These are phyloP conservation scores for Hondaea fermentalgiana DNA, from an alignment of 108 stramenopile species.

Conservation along the genomic window DNA sequence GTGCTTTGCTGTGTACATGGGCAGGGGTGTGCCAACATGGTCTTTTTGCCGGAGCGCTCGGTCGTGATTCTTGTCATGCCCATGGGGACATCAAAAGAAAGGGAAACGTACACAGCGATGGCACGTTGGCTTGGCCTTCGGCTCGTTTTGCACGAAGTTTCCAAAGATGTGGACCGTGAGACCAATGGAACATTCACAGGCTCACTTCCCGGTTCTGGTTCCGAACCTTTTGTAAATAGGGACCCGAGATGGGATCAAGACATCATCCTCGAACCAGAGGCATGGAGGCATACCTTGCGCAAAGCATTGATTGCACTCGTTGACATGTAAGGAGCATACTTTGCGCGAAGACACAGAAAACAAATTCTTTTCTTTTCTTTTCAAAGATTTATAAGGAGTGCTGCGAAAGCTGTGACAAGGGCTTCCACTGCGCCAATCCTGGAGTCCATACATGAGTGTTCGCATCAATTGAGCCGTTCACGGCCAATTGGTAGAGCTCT, in stretches of 20 bases:
- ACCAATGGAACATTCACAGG: neutral
- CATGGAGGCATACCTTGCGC: no score
- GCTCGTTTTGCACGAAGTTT: neutral
- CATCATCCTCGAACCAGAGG: no score
- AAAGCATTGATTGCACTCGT: no score
- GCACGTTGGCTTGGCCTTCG: neutral
- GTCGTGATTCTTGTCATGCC: conserved; percentile 7
- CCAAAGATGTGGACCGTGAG: neutral
- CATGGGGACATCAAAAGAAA: neutral
- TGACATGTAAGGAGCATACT: no score
- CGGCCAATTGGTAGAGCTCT: neutral
- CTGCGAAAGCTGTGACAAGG: neutral
- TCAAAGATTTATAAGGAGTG: neutral
- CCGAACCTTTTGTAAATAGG: no score
- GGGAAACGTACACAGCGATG: neutral
- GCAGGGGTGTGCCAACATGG: neutral
- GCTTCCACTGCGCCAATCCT: neutral
- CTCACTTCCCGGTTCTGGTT: no score
- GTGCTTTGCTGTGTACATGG: neutral
- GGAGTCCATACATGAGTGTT: conserved; percentile 5
- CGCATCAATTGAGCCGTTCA: neutral
- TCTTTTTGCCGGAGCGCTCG: neutral
- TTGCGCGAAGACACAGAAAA: no score
- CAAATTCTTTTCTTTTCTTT: neutral
- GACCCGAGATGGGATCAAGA: no score